Conservation (phyloP, 345 rosid genomes). For the Eucalyptus sideroxylon region DNA sequence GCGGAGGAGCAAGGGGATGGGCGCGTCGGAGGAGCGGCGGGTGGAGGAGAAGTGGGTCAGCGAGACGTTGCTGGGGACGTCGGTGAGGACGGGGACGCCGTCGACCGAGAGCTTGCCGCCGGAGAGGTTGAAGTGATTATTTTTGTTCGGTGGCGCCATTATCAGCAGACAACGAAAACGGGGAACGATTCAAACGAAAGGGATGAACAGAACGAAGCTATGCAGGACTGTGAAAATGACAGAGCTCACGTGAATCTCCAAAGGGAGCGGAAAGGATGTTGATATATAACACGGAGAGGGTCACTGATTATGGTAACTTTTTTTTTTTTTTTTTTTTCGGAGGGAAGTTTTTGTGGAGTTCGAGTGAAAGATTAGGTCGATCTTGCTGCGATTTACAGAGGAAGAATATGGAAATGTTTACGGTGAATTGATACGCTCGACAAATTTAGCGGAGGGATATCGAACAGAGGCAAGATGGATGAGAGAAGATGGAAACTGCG, state of each 20-base stretch:
- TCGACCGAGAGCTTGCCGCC: constrained; percentile 30
- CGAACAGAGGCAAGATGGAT: neutral
- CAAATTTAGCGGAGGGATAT: neutral
- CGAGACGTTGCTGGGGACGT: constrained; percentile 52
- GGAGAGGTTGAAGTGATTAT: constrained; percentile 26
- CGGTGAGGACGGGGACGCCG: constrained; percentile 38
- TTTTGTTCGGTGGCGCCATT: constrained; percentile 61
- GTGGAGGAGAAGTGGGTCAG: constrained; percentile 34
- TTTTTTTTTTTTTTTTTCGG: neutral
- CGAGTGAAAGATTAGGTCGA: neutral
- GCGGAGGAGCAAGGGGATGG: constrained; percentile 34
- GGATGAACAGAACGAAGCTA: neutral
- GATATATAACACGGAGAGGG: neutral
- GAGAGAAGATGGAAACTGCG: neutral
- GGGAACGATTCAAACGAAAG: neutral
- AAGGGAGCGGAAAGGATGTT: neutral
- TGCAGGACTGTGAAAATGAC: neutral
- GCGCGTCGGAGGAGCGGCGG: constrained; percentile 32
- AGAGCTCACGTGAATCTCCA: neutral
- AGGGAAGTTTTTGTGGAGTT: neutral
- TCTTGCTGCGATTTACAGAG: neutral
- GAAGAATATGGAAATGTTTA: neutral
- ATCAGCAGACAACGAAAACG: neutral
- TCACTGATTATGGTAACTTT: neutral
- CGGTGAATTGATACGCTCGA: neutral